A percentile compares a stretch with the other conserved stretches of the same genome.
These are phyloP conservation scores for Myxozyma mucilagina DNA, from an alignment of 805 yeast species.

Conservation along the genomic window DNA sequence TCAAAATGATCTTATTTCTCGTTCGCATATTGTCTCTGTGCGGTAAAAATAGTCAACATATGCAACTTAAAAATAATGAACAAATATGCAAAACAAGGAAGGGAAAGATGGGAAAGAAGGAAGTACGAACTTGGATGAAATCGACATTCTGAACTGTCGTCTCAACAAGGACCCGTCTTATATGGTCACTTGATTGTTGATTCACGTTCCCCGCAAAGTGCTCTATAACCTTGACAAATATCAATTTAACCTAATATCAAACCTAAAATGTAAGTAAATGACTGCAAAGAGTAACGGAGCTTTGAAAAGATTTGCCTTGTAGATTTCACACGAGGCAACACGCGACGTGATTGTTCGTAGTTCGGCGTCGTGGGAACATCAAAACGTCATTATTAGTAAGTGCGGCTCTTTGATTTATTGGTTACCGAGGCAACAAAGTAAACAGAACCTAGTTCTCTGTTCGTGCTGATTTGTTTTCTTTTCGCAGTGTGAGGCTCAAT, in stretches of 20 bases:
- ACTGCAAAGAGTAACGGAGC: background rate
- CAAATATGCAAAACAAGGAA: background rate
- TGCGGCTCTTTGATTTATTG: background rate
- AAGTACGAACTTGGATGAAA: background rate
- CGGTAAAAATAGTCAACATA: background rate
- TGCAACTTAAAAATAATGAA: background rate
- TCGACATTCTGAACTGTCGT: background rate
- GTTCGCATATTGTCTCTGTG: background rate
- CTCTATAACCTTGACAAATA: background rate
- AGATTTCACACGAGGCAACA: background rate
- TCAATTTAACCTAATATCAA: background rate
- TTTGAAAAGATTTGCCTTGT: background rate
- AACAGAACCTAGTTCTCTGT: background rate
- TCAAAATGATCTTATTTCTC: background rate
- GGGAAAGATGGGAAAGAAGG: background rate
- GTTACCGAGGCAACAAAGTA: slow-evolving; percentile 6
- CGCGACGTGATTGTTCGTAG: background rate
- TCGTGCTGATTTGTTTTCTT: background rate
- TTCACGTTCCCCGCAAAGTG: background rate
- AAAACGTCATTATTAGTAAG: background rate
- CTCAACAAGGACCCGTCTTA: background rate
- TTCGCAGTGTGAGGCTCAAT: background rate
- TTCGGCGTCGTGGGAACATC: background rate
- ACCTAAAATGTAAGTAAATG: background rate
- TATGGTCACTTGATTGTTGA: too few relatives aligned